These are phyloP conservation scores for Panicum miliaceum DNA, from an alignment of 176 grass and related monocot genomes.

Conservation along the genomic window DNA sequence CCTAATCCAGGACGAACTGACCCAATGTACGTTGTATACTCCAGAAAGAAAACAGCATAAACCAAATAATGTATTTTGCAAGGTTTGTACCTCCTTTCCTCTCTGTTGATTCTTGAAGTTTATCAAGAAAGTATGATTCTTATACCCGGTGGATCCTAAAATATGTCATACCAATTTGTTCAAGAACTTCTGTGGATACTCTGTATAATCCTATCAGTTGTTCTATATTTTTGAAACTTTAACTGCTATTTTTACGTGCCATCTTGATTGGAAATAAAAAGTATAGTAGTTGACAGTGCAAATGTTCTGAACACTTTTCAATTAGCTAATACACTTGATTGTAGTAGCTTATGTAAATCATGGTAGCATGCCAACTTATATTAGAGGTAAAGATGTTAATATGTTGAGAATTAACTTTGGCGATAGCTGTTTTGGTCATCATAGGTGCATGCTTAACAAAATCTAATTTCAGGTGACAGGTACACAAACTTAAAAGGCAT, in stretches of 20 bases:
- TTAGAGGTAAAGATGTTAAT: too few species aligned
- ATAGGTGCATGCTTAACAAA: too few species aligned
- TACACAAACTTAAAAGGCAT: too few species aligned
- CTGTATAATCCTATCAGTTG: background rate
- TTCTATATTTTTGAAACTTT: background rate
- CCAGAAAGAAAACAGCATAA: slow-evolving; percentile 62
- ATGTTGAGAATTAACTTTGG: too few species aligned
- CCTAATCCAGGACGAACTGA: slow-evolving; percentile 83
- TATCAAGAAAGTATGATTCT: background rate
- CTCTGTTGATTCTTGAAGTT: background rate
- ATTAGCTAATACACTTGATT: background rate
- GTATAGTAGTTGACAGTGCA: background rate
- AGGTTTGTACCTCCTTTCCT: background rate
- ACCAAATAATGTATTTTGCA: background rate
- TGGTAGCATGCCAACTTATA: too few species aligned
- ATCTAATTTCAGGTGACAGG: too few species aligned
- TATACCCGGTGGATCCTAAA: background rate
- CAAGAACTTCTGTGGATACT: background rate
- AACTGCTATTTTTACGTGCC: background rate
- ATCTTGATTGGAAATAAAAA: background rate
- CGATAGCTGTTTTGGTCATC: too few species aligned
- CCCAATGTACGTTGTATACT: slow-evolving; percentile 85
- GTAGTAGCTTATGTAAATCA: background rate
- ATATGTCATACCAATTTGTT: background rate
- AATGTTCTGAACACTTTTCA: background rate